Evolutionary conservation across 2,329 filamentous ascomycete genomes (phyloP), one percentile per base, ranked within the genome.

Genomic region (Ophiostoma montium): DNA sequence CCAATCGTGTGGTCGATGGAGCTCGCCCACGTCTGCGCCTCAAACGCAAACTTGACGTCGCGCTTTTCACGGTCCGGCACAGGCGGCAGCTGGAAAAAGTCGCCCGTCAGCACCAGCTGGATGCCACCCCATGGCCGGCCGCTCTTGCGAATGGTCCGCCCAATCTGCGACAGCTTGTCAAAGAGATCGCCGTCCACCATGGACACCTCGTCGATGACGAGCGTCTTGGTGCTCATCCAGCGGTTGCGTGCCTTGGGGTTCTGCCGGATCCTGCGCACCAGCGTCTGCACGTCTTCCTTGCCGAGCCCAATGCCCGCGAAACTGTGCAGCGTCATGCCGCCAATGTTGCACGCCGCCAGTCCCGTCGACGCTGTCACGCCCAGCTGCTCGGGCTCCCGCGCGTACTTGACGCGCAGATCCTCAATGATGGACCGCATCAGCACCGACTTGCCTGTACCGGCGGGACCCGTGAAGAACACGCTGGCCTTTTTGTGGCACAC

Each of bases 141-240:
- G 57, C 95, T 95, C 61, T 94, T 95, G 48, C 89, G 80, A 53
- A 98, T 80, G 3, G 73, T 78, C 50, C 90, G 78, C 13, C 89
- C 90, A 56, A 98, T 84, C 53, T 84, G 78, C 53, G 94, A 88
- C 16, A 98, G 74, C 64, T 98, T 98, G 68, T 98, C 92, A 57
- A 96, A 98, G 0, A 98, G 72, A 32, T 95, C 89, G 1, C 87
- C 92, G 58, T 98, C 92, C 5, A 98, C 89, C 94, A 98, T 98
- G 12, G 92, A 96, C 3, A 98, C 82, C 62, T 98, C 92, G 64
- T 98, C 92, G 58, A 98, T 78, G 56, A 98, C 75, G 21, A 98
- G 74, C 12, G 87, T 79, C 60, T 89, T 94, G 0, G 88, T 94
- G 50, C 80, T 78, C 55, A 94, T 67, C 94, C 94, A 98, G 36